Percentiles rank a stretch among this genome's conserved stretches.
phyloP scores from a whole-genome alignment of 2,329 filamentous ascomycete species.

The Sphaerulina vaccinii region DNA sequence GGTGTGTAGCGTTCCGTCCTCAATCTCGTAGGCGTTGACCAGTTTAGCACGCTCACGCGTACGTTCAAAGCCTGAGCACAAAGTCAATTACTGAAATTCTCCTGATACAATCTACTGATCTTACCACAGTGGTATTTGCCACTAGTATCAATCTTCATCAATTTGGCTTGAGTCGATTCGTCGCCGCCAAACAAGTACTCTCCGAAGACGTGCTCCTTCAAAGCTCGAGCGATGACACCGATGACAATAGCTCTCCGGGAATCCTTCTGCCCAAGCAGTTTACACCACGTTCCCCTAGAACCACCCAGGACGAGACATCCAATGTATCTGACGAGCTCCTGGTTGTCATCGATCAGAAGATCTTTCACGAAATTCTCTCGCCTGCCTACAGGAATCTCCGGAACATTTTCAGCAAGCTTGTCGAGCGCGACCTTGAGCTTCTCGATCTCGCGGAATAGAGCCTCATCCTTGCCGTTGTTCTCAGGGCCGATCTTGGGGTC shows the following conservation, averaged over 20 bases:
- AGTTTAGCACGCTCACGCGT: constrained; percentile 24
- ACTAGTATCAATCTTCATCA: constrained; percentile 40
- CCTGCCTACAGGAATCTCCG: neutral
- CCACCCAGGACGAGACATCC: constrained; percentile 34
- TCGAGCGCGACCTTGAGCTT: constrained; percentile 1
- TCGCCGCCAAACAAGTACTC: constrained; percentile 32
- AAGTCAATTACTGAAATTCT: constrained; percentile 13
- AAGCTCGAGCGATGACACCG: constrained; percentile 31
- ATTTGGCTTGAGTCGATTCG: constrained; percentile 25
- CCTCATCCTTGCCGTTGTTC: constrained; percentile 11
- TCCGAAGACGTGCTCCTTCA: constrained; percentile 36
- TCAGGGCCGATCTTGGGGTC: neutral
- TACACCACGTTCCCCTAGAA: constrained; percentile 25
- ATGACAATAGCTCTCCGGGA: constrained; percentile 28
- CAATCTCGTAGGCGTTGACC: constrained; percentile 6
- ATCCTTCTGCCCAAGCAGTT: constrained; percentile 22
- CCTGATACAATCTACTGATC: neutral
- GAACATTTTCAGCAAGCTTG: neutral
- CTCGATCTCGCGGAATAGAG: constrained; percentile 2
- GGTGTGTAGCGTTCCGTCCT: neutral
- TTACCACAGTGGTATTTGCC: constrained; percentile 43
- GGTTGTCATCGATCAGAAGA: constrained; percentile 11
- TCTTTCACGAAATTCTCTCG: neutral
- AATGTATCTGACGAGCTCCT: constrained; percentile 31
- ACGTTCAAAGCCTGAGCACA: constrained; percentile 30